phyloP scores from a whole-genome alignment of 164 flowering plant species.

The Nymphaea colorata region DNA sequence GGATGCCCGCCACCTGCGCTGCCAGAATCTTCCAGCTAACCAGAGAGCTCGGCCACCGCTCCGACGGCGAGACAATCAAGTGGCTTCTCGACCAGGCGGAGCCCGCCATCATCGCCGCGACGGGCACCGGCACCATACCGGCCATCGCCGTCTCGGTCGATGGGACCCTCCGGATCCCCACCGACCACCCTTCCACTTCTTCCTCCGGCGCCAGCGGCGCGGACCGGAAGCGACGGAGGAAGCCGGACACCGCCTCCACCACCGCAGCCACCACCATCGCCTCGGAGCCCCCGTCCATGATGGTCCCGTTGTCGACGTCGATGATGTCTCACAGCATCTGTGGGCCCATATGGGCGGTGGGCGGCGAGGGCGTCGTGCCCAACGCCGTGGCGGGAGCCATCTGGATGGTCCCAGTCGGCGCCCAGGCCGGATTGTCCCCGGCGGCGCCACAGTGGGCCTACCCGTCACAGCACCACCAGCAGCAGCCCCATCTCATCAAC shows the following conservation, averaged over 20 bases:
- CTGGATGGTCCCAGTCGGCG: constrained; percentile 4
- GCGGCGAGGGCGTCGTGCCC: background rate
- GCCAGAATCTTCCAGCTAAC: constrained; percentile 21
- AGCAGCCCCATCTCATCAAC: background rate
- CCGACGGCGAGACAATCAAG: constrained; percentile 9
- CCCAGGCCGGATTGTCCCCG: constrained; percentile 4
- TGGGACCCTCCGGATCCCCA: constrained; percentile 5
- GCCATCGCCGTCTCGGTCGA: constrained; percentile 8
- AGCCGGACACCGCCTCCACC: background rate
- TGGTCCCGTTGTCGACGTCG: constrained; percentile 3
- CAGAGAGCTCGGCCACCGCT: constrained; percentile 17
- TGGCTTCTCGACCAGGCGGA: constrained; percentile 19
- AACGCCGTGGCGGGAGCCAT: constrained; percentile 1
- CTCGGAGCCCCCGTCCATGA: background rate
- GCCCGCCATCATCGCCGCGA: constrained; percentile 17
- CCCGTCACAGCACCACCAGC: background rate
- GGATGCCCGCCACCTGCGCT: constrained; percentile 20
- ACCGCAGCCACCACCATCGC: background rate
- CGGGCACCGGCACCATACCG: constrained; percentile 20
- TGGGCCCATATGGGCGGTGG: background rate
- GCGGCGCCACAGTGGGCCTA: constrained; percentile 2
- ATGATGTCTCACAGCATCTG: background rate
- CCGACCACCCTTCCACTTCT: constrained; percentile 1
- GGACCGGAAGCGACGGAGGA: background rate
- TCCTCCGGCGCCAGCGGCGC: background rate